Conservation (phyloP, 2,329 filamentous ascomycete species). For the Trichophyton schoenleinii region DNA sequence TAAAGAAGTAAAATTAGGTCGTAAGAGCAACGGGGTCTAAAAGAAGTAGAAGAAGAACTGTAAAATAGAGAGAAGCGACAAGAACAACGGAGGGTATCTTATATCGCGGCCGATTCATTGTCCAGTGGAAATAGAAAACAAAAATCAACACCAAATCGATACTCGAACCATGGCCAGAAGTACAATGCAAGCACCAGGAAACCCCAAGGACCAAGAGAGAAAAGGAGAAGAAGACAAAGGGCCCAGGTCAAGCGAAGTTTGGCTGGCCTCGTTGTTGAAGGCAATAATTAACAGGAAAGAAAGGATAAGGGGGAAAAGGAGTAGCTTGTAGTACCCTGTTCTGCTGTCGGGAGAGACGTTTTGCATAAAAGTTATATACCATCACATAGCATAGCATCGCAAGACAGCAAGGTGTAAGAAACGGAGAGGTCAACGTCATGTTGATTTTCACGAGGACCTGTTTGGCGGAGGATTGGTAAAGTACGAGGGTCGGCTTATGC, state of each 20-base stretch:
- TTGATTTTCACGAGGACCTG: not conserved
- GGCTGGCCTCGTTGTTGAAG: not conserved
- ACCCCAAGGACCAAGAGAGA: not conserved
- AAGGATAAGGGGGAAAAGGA: not conserved
- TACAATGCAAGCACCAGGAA: not conserved
- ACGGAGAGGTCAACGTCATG: not conserved
- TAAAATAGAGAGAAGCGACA: not conserved
- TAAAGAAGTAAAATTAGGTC: not conserved
- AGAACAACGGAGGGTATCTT: conserved; percentile 1
- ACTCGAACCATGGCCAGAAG: not conserved
- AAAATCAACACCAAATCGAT: not conserved
- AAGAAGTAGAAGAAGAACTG: not conserved
- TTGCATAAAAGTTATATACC: not conserved
- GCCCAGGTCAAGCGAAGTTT: not conserved
- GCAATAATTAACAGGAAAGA: not conserved
- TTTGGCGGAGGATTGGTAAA: not conserved
- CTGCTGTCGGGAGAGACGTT: not conserved
- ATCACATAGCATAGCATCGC: not conserved
- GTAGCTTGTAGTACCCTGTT: not conserved
- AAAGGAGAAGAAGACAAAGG: not conserved
- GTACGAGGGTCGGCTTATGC: not conserved
- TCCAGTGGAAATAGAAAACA: not conserved
- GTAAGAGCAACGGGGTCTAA: not conserved
- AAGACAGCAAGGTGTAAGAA: not conserved
- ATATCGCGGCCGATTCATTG: not conserved